Evolutionary conservation across 2,329 filamentous ascomycete genomes (phyloP).

Genomic region (Cordyceps javanica): DNA sequence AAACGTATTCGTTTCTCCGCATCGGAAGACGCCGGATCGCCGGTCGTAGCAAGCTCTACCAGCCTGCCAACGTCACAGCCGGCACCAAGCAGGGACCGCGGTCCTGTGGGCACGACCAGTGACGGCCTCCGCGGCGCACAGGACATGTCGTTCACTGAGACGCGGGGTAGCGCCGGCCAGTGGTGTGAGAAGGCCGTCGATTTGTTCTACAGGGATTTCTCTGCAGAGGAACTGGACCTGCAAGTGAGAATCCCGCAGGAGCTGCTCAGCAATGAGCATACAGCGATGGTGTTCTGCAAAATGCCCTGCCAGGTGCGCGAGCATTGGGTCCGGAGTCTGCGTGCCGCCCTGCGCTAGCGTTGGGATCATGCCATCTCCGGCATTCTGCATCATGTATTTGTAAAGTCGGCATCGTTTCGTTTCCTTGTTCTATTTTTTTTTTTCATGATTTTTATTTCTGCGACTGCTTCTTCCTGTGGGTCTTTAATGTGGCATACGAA

Average conservation of each 20-base stretch:
- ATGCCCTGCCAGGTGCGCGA: constrained; percentile 47
- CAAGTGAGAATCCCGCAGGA: constrained; percentile 56
- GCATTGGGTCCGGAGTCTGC: constrained; percentile 50
- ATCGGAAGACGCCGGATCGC: neutral
- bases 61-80: neutral
- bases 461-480: too few species aligned
- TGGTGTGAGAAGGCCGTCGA: constrained; percentile 56
- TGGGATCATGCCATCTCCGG: neutral
- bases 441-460: neutral
- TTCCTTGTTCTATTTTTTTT: neutral
- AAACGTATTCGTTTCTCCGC: constrained; percentile 9
- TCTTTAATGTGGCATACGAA: constrained; percentile 5
- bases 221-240: constrained; percentile 50
- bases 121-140: constrained; percentile 19
- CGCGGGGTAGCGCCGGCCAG: constrained; percentile 28
- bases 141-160: constrained; percentile 36
- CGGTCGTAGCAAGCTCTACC: neutral
- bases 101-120: neutral
- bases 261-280: constrained; percentile 51
- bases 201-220: constrained; percentile 53
- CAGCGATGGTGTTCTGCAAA: constrained; percentile 57
- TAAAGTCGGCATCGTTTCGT: constrained; percentile 8
- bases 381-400: neutral
- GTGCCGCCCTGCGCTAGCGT: constrained; percentile 33
- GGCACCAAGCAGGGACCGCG: neutral